Evolutionary conservation across 2,329 filamentous ascomycete genomes (phyloP), one percentile per base, ranked within the genome.

Genomic region (Amesomyces nigricolor): DNA sequence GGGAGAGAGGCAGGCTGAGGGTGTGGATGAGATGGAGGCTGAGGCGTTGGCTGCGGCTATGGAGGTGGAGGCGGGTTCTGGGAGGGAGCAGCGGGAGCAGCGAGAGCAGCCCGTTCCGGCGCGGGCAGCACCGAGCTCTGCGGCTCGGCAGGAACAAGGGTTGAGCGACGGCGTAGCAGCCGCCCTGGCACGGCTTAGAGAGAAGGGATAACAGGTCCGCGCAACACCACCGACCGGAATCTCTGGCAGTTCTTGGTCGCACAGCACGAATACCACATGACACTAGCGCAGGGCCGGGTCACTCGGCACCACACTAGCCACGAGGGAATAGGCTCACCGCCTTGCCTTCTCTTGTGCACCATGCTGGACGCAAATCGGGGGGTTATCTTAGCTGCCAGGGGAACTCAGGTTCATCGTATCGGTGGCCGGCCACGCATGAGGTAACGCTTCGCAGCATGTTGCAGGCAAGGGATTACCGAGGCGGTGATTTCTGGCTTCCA

Each of bases 111-210:
- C 54, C 4, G 39, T 47, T 10, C 45, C 48, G 19, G 19, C 37
- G 9, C 37, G 29, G 26, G 22, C 16, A 6, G 14, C 29, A 4
- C 14, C 49, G 5, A 35, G 26, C 44, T 57, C 54, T 42, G 57
- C 30, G 59, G 54, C 62, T 39, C 63, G 60, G 40, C 69, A 67
- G 58, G 70, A 72, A 37, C 73, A 79, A 5, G 69, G 75, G 32
- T 69, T 86, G 5, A 76, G 76, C 57, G 80, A 76, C 45, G 82
- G 83, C 2, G 70, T 87, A 46, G 81, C 82, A 45, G 81, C 80
- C 32, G 83, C 83, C 14, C 65, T 87, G 58, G 82, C 82, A 7
- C 83, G 72, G 60, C 67, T 87, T 22, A 73, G 82, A 53, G 72
- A 83, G 53, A 71, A 72, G 29, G 71, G 71, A 26, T 70, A 58